These are phyloP conservation scores for Candida qinlingensis DNA, from an alignment of 805 yeast species.

Conservation along the genomic window DNA sequence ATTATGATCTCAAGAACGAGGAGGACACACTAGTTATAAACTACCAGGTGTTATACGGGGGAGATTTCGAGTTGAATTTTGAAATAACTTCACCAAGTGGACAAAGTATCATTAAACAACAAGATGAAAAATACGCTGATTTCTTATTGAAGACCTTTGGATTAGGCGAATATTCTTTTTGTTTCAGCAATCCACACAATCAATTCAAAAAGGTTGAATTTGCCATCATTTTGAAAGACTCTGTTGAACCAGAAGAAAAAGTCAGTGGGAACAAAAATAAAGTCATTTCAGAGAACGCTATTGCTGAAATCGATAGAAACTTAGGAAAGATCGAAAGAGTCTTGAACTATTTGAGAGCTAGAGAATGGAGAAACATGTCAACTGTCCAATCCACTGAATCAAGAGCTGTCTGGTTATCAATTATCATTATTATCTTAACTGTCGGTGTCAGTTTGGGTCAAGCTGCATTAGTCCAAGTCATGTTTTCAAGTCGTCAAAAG, in stretches of 20 bases:
- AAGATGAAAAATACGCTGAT: slow-evolving; percentile 60
- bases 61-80: slow-evolving; percentile 63
- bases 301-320: slow-evolving; percentile 54
- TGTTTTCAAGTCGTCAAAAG: slow-evolving; percentile 52
- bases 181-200: slow-evolving; percentile 61
- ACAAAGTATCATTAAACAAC: slow-evolving; percentile 40
- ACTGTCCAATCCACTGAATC: slow-evolving; percentile 78
- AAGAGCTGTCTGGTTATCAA: slow-evolving; percentile 71
- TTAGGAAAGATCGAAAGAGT: slow-evolving; percentile 52
- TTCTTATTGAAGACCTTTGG: slow-evolving; percentile 52
- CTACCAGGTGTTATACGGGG: slow-evolving; percentile 54
- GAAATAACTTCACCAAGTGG: slow-evolving; percentile 52
- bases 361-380: slow-evolving; percentile 95
- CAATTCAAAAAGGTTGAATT: slow-evolving; percentile 62
- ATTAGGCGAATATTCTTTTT: slow-evolving; percentile 59
- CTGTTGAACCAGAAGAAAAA: slow-evolving; percentile 26
- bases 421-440: slow-evolving; percentile 65
- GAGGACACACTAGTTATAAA: slow-evolving; percentile 36
- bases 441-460: slow-evolving; percentile 74
- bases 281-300: slow-evolving; percentile 48
- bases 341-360: slow-evolving; percentile 85
- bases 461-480: slow-evolving; percentile 75
- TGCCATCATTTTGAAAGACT: slow-evolving; percentile 48
- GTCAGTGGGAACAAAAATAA: slow-evolving; percentile 39
- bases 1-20: slow-evolving; percentile 30